Evolutionary conservation across 345 rosid genomes (phyloP).

Genomic region (Tarenaya hassleriana): DNA sequence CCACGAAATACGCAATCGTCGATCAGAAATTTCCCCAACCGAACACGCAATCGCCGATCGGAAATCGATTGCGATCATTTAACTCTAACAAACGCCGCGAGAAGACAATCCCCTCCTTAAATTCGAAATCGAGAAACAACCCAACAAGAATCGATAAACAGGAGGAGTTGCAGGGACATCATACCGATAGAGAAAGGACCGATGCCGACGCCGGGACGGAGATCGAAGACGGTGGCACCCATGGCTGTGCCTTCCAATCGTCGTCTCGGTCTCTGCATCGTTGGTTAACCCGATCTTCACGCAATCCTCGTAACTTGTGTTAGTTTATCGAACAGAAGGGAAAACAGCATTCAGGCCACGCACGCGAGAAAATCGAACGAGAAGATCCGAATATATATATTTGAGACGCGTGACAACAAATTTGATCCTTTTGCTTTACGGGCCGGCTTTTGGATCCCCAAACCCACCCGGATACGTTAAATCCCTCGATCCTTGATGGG

Average conservation of each 20-base stretch:
- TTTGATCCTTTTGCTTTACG: too few relatives aligned
- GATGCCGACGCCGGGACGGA: conserved; percentile 83
- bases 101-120: conserved; percentile 1
- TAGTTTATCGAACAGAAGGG: conserved; percentile 13
- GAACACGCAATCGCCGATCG: conserved; percentile 31
- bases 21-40: conserved; percentile 1
- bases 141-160: background rate
- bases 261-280: conserved; percentile 61
- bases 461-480: too few relatives aligned
- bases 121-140: conserved; percentile 1
- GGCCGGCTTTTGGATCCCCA: too few relatives aligned
- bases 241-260: conserved; percentile 97
- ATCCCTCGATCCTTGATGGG: too few relatives aligned
- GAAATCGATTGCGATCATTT: conserved; percentile 8
- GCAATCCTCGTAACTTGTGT: conserved; percentile 24
- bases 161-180: conserved; percentile 2
- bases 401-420: too few relatives aligned
- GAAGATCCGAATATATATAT: too few relatives aligned
- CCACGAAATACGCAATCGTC: background rate
- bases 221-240: conserved; percentile 94
- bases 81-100: conserved; percentile 2
- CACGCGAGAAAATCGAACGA: too few relatives aligned
- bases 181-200: conserved; percentile 90
- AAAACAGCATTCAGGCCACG: background rate
- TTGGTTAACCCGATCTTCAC: conserved; percentile 19